Evolutionary conservation across 352 stramenopile species (phyloP).

Genomic region (Phytopythium litorale): DNA sequence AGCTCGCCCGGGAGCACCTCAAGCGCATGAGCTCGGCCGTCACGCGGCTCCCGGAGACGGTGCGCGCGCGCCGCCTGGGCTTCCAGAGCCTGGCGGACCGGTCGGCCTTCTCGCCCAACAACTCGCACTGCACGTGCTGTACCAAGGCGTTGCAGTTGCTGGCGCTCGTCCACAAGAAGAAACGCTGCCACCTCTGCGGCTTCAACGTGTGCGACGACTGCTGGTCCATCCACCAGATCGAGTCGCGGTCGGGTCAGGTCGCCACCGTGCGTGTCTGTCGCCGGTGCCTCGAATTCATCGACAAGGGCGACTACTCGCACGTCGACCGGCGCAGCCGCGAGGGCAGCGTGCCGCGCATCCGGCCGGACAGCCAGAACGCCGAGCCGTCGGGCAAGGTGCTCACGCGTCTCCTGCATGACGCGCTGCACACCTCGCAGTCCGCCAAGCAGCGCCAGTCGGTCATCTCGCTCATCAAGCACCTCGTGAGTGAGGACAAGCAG

Average conservation of each 20-base stretch:
- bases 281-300: constrained; percentile 16
- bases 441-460: constrained; percentile 10
- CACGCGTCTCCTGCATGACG: constrained; percentile 25
- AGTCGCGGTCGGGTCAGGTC: constrained; percentile 15
- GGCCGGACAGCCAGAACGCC: constrained; percentile 1
- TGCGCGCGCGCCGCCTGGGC: constrained; percentile 41
- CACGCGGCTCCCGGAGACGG: constrained; percentile 24
- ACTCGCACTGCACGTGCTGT: constrained; percentile 45
- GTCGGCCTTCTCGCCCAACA: constrained; percentile 24
- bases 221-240: constrained; percentile 18
- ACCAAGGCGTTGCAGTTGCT: constrained; percentile 24
- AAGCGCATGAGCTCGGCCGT: constrained; percentile 16
- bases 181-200: constrained; percentile 24
- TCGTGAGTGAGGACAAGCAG: constrained; percentile 18
- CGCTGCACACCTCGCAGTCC: constrained; percentile 17
- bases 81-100: constrained; percentile 39
- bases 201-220: constrained; percentile 26
- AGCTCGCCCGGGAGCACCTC: constrained; percentile 7
- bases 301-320: constrained; percentile 23
- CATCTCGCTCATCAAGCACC: constrained; percentile 26
- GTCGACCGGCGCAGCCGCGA: constrained; percentile 18
- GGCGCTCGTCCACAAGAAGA: constrained; percentile 13
- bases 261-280: constrained; percentile 16
- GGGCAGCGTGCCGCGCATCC: constrained; percentile 7
- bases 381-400: constrained; percentile 10